Evolutionary conservation across 2,329 filamentous ascomycete genomes (phyloP).

Genomic region (Hypoxylon sp.): DNA sequence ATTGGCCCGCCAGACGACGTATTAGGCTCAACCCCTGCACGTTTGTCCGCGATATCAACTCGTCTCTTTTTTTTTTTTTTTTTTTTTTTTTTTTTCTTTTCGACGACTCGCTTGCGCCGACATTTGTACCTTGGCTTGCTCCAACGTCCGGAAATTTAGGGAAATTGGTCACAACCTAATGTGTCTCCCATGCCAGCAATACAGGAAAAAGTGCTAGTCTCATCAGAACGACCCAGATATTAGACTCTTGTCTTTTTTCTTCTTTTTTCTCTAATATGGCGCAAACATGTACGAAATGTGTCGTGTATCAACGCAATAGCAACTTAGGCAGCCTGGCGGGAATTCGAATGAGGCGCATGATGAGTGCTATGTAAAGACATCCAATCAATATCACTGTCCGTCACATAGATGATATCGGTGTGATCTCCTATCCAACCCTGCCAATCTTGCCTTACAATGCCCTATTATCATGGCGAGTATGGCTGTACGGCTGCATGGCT

Average conservation of each 20-base stretch:
- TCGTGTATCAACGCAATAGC: too few relatives aligned
- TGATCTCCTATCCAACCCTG: conserved; percentile 7
- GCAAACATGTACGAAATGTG: neutral
- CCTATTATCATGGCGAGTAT: too few relatives aligned
- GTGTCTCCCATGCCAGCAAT: too few relatives aligned
- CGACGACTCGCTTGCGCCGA: conserved; percentile 15
- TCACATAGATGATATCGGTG: conserved; percentile 15
- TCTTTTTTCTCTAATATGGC: too few relatives aligned
- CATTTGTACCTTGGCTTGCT: neutral
- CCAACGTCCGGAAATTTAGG: conserved; percentile 3
- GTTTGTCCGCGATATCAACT: conserved; percentile 39
- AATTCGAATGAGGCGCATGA: conserved; percentile 3
- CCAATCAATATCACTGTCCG: conserved; percentile 3
- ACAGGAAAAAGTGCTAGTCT: too few relatives aligned
- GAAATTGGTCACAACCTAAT: conserved; percentile 3
- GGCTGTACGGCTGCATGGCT: too few relatives aligned
- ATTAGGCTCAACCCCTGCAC: conserved; percentile 33
- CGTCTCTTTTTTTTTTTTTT: too few relatives aligned
- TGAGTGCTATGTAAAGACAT: conserved; percentile 9
- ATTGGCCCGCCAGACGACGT: conserved; percentile 33
- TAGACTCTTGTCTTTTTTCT: too few relatives aligned
- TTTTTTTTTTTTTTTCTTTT: too few relatives aligned
- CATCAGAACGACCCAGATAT: too few relatives aligned
- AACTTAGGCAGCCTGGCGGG: neutral
- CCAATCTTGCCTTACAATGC: conserved; percentile 18